Conservation (phyloP, 352 stramenopile genomes). For the Phytophthora palmivora region DNA sequence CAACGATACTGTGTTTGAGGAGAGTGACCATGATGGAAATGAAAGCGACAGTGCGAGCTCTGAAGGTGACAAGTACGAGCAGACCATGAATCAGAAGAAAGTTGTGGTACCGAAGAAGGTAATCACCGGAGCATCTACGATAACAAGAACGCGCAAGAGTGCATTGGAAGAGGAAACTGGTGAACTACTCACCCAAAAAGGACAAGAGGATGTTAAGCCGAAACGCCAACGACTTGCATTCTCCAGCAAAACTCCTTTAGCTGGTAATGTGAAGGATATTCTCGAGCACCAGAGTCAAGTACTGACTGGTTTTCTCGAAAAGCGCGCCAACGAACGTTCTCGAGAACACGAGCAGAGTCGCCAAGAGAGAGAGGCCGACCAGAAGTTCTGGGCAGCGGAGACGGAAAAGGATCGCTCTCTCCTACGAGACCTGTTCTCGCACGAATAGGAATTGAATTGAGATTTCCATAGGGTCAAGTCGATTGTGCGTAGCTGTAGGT, state of each 20-base stretch:
- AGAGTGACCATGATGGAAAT: background rate
- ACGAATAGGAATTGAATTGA: slow-evolving; percentile 6
- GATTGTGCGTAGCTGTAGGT: slow-evolving; percentile 3
- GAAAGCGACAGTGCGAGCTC: slow-evolving; percentile 11
- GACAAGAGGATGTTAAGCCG: background rate
- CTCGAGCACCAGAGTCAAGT: slow-evolving; percentile 21
- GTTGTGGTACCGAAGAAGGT: slow-evolving; percentile 1
- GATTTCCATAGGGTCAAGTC: background rate
- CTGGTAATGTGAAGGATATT: slow-evolving; percentile 13
- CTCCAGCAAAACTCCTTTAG: slow-evolving; percentile 1
- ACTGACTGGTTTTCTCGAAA: slow-evolving; percentile 19
- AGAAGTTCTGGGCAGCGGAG: slow-evolving; percentile 29
- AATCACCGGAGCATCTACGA: background rate
- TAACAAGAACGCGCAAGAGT: slow-evolving; percentile 2
- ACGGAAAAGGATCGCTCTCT: slow-evolving; percentile 31
- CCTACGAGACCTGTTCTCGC: slow-evolving; percentile 23
- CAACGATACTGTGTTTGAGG: background rate
- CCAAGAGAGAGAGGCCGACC: slow-evolving; percentile 28
- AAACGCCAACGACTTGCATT: slow-evolving; percentile 18
- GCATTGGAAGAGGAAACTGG: slow-evolving; percentile 24
- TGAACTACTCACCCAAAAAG: slow-evolving; percentile 6
- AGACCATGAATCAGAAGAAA: slow-evolving; percentile 7
- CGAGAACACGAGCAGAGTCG: slow-evolving; percentile 19
- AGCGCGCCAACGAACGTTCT: slow-evolving; percentile 20
- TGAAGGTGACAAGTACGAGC: slow-evolving; percentile 23